Evolutionary conservation across 1,284 basidiomycete species (phyloP), one percentile per base, ranked within the genome.

Genomic region (Pseudozyma sp.): DNA sequence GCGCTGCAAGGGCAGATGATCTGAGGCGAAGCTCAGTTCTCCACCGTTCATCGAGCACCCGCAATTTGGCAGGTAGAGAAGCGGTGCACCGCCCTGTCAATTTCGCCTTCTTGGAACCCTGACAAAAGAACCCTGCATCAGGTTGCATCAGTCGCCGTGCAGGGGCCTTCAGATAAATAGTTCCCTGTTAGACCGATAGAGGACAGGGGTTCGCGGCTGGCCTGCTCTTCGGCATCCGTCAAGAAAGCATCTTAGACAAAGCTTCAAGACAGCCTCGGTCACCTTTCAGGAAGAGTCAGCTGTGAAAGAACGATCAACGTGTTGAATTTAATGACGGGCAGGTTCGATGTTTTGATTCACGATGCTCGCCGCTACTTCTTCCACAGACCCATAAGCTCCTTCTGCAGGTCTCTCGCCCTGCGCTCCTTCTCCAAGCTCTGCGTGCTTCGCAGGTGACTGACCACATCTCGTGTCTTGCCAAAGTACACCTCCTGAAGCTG

Each of bases 391-490:
- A 94, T 94, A 47, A 99, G 88, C 86, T 99, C 96, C 82, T 92
- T 94, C 86, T 97, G 93, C 59, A 99, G 86, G 80, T 94, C 91
- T 62, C 90, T 89, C 84, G 96, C 92, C 83, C 88, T 89, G 66
- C 90, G 88, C 61, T 91, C 90, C 80, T 91, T 90, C 83, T 93
- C 94, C 33, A 97, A 87, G 79, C 94, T 93, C 70, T 93, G 92
- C 29, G 92, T 87, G 72, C 92, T 94, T 48, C 97, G 89, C 54
- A 99, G 87, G 80, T 96, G 93, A 78, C 92, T 92, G 13, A 97
- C 91, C 45, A 99, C 91, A 83, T 99, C 96, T 75, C 92, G 90
- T 46, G 95, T 98, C 87, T 99, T 99, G 60, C 94, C 94, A 86
- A 98, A 98, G 87, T 98, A 98, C 16, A 99, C 96, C 86, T 74